Percentiles rank a stretch among this genome's conserved stretches.
phyloP scores from a whole-genome alignment of 1,284 basidiomycete species.

The Coniferiporia sulphurascens region DNA sequence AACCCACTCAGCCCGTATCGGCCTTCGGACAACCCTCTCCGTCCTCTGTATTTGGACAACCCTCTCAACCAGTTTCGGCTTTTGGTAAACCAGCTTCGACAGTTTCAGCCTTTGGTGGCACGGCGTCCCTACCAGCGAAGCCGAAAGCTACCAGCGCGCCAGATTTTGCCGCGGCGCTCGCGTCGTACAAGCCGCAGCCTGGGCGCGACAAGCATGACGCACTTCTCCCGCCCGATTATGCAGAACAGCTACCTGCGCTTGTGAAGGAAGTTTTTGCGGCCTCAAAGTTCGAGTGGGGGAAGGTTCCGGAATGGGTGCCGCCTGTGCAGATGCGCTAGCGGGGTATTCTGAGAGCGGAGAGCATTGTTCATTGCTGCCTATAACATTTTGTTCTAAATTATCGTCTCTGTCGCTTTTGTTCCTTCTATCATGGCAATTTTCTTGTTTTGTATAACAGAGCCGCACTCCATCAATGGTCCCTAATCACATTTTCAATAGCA shows the following conservation, averaged over 20 bases:
- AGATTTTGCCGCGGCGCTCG: slow-evolving; percentile 17
- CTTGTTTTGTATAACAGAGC: no score
- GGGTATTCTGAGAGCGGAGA: background rate
- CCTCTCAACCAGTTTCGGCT: slow-evolving; percentile 28
- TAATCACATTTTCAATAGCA: no score
- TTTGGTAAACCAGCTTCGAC: slow-evolving; percentile 21
- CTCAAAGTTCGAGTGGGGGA: slow-evolving; percentile 64
- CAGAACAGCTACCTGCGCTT: slow-evolving; percentile 44
- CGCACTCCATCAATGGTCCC: no score
- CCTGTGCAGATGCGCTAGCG: slow-evolving; percentile 58
- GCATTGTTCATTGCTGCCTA: no score
- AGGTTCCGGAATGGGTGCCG: slow-evolving; percentile 74
- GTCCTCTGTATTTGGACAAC: background rate
- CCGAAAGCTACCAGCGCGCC: slow-evolving; percentile 9
- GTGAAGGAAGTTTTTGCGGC: slow-evolving; percentile 57
- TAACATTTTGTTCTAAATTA: no score
- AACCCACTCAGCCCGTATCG: slow-evolving; percentile 2
- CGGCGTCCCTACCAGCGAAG: slow-evolving; percentile 10
- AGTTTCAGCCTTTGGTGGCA: slow-evolving; percentile 28
- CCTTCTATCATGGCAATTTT: no score
- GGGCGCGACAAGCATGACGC: slow-evolving; percentile 52
- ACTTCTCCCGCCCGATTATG: slow-evolving; percentile 55
- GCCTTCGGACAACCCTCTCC: background rate
- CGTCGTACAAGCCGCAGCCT: slow-evolving; percentile 33
- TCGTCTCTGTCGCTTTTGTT: background rate